Conservation (phyloP, 352 stramenopile genomes). For the Globisporangium spiculum region DNA sequence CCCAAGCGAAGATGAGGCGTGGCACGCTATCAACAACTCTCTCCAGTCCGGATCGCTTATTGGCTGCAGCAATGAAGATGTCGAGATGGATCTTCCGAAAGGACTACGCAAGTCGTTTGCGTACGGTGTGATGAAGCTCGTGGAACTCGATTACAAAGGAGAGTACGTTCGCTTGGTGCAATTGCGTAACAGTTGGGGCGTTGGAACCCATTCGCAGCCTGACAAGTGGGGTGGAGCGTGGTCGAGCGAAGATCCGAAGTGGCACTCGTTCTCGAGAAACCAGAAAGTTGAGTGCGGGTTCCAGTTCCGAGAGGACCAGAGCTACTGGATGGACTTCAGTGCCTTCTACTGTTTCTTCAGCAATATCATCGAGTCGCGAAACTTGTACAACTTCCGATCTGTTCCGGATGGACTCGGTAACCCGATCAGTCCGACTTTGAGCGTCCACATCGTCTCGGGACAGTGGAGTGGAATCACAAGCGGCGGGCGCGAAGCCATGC, state of each 20-base stretch:
- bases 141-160: constrained; percentile 68
- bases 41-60: constrained; percentile 65
- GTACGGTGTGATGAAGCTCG: constrained; percentile 73
- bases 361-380: constrained; percentile 70
- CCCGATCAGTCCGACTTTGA: constrained; percentile 50
- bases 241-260: constrained; percentile 68
- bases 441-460: constrained; percentile 66
- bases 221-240: constrained; percentile 72
- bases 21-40: constrained; percentile 41
- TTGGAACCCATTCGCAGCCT: constrained; percentile 51
- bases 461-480: constrained; percentile 84
- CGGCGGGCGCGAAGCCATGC: constrained; percentile 74
- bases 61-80: constrained; percentile 69
- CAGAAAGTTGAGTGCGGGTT: constrained; percentile 79
- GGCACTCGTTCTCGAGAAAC: constrained; percentile 63
- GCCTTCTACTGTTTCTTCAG: constrained; percentile 81
- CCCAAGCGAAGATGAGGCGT: constrained; percentile 51
- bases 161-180: constrained; percentile 58
- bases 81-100: constrained; percentile 53
- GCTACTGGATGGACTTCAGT: constrained; percentile 81
- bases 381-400: constrained; percentile 82
- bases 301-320: constrained; percentile 76
- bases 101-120: constrained; percentile 66
- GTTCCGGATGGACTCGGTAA: constrained; percentile 62
- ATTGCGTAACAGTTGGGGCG: constrained; percentile 80